Percentiles rank a stretch among this genome's conserved stretches.
Conservation (phyloP, 768 basidiomycete species). For the Collybia sp. region DNA sequence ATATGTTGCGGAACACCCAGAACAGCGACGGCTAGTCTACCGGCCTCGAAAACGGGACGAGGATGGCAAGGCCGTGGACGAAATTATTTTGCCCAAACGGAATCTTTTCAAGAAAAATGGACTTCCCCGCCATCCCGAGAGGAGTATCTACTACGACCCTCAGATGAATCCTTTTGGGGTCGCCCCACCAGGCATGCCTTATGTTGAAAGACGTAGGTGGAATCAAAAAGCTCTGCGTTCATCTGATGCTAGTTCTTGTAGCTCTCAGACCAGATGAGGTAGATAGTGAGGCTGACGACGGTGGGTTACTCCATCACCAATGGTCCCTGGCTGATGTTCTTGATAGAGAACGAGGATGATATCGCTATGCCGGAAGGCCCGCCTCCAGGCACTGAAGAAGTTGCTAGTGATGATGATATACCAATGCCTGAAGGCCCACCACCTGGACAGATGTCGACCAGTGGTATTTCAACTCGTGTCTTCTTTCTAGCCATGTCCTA, state of each 20-base stretch:
- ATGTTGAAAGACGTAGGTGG: constrained; percentile 77
- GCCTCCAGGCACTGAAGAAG: constrained; percentile 48
- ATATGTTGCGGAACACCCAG: constrained; percentile 90
- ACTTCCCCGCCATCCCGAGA: constrained; percentile 83
- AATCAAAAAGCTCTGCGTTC: not conserved
- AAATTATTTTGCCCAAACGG: constrained; percentile 40
- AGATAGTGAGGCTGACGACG: constrained; percentile 53
- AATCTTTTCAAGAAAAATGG: constrained; percentile 82
- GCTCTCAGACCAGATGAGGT: constrained; percentile 60
- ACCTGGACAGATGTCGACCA: constrained; percentile 24
- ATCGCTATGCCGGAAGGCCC: constrained; percentile 62
- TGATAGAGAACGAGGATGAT: constrained; percentile 46
- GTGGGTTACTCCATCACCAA: constrained; percentile 11
- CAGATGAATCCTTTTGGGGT: constrained; percentile 93
- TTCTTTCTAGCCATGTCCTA: too few relatives aligned
- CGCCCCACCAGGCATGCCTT: constrained; percentile 97
- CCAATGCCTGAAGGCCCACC: constrained; percentile 85
- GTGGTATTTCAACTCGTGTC: not conserved
- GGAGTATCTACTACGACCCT: constrained; percentile 89
- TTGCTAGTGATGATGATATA: constrained; percentile 78
- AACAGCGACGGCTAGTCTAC: constrained; percentile 84
- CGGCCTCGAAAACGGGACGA: constrained; percentile 41
- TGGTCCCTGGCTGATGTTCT: not conserved
- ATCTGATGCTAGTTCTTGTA: constrained; percentile 16
- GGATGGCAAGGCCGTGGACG: constrained; percentile 33